These are phyloP conservation scores for Xylariaceae sp. DNA, from an alignment of 2,329 filamentous ascomycete species.

Conservation along the genomic window DNA sequence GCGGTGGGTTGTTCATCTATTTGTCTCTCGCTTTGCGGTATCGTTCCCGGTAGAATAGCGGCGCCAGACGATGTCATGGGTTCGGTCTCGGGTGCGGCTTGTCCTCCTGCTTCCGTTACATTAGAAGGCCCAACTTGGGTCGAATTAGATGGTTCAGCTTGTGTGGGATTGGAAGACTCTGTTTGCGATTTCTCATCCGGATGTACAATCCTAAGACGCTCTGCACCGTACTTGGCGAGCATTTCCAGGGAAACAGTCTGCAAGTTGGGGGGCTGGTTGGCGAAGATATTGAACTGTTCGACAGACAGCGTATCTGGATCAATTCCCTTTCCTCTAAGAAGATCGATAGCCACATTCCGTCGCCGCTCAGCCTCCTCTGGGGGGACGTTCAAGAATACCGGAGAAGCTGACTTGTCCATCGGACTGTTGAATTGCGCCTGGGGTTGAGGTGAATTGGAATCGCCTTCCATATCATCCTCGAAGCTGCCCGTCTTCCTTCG, in stretches of 20 bases:
- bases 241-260: conserved; percentile 52
- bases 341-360: conserved; percentile 42
- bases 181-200: conserved; percentile 37
- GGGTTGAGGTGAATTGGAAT: conserved; percentile 8
- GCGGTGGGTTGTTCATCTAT: conserved; percentile 15
- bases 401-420: conserved; percentile 18
- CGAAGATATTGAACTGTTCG: conserved; percentile 55
- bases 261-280: conserved; percentile 53
- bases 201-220: conserved; percentile 52
- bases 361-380: conserved; percentile 47
- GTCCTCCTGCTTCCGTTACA: conserved; percentile 24
- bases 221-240: conserved; percentile 53
- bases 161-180: conserved; percentile 27
- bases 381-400: conserved; percentile 37
- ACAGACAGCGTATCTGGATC: conserved; percentile 46
- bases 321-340: conserved; percentile 45
- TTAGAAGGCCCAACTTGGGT: conserved; percentile 26
- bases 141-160: conserved; percentile 25
- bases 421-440: conserved; percentile 16
- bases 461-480: conserved; percentile 19
- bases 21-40: conserved; percentile 28
- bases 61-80: conserved; percentile 12
- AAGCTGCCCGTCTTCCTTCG: conserved; percentile 28
- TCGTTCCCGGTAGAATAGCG: conserved; percentile 27
- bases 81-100: conserved; percentile 13